Conservation (phyloP, 768 basidiomycete species). For the Trametes gibbosa region DNA sequence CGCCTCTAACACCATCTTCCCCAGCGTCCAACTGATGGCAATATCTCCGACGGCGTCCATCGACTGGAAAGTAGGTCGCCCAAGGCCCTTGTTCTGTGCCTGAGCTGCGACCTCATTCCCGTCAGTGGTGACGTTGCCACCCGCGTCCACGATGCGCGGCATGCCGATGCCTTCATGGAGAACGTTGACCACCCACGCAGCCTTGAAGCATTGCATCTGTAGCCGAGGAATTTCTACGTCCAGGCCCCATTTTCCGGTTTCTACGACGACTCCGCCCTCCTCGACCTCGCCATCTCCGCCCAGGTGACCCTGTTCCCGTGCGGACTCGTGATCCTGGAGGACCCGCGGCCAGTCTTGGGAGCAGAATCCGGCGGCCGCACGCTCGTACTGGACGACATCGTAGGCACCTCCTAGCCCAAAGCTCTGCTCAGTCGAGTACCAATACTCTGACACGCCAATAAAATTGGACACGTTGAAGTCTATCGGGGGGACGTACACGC, state of each 20-base stretch:
- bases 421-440: slow-evolving; percentile 98
- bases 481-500: slow-evolving; percentile 89
- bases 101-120: slow-evolving; percentile 71
- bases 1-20: slow-evolving; percentile 98
- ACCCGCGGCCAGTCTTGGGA: slow-evolving; percentile 76
- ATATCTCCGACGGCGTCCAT: slow-evolving; percentile 90
- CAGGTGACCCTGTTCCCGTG: slow-evolving; percentile 42
- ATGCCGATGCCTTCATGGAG: slow-evolving; percentile 95
- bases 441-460: slow-evolving; percentile 97
- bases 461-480: slow-evolving; percentile 93
- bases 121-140: slow-evolving; percentile 69
- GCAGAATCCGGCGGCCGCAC: slow-evolving; percentile 87
- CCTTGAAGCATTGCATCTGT: slow-evolving; percentile 99
- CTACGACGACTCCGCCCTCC: slow-evolving; percentile 57
- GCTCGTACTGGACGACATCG: slow-evolving; percentile 95
- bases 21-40: slow-evolving; percentile 96
- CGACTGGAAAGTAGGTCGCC: slow-evolving; percentile 84
- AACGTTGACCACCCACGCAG: slow-evolving; percentile 96
- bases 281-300: slow-evolving; percentile 65
- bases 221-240: slow-evolving; percentile 80
- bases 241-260: slow-evolving; percentile 65
- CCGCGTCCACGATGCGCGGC: slow-evolving; percentile 84
- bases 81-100: slow-evolving; percentile 81
- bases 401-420: slow-evolving; percentile 94
- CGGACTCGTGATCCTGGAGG: slow-evolving; percentile 56